Evolutionary conservation across 768 basidiomycete genomes (phyloP), one percentile per base, ranked within the genome.

Genomic region (Termitomyces sp.): DNA sequence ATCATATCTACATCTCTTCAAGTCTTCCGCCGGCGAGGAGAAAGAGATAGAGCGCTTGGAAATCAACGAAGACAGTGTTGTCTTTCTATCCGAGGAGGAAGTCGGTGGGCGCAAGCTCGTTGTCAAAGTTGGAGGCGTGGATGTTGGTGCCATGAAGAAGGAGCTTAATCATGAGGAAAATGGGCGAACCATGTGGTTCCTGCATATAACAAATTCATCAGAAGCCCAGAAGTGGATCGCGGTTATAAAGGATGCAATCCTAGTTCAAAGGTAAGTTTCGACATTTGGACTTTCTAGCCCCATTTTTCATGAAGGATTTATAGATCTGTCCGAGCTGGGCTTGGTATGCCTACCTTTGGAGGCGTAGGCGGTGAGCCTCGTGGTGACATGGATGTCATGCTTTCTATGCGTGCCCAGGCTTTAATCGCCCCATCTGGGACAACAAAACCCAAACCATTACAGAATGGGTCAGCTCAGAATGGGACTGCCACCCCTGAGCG

Each of bases 301-400:
- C 11, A 12, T n/a, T 35, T 44, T 22, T 39, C 33, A 53, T 46
- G 29, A 23, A 13, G 23, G 18, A 50, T 54, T 41, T 15, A 16
- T 55, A 91, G 89, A 60, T 83, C 87, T 36, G 71, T 87, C 25
- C 85, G 86, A 20, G 87, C 84, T 9, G 89, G 89, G 15, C 67
- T 91, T 12, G 79, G 81, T 32, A 68, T 75, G 22, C 69, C 81
- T 25, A 69, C 70, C 20, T 60, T 71, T 3, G 71, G 75, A 20
- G 73, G 72, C 15, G 71, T 78, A 25, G 73, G 72, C 9, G 71
- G 78, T 23, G 89, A 89, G 56, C 88, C 88, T 20, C 77, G 84
- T 43, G 89, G 89, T 6, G 89, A 91, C 63, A 81, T 91, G 74
- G 89, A 91, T 64, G 89, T 91, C 44, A 88, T 90, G 81, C 76